Percentiles rank a stretch among this genome's conserved stretches.
Conservation (phyloP, 345 rosid species). For the Lepidium sativum region DNA sequence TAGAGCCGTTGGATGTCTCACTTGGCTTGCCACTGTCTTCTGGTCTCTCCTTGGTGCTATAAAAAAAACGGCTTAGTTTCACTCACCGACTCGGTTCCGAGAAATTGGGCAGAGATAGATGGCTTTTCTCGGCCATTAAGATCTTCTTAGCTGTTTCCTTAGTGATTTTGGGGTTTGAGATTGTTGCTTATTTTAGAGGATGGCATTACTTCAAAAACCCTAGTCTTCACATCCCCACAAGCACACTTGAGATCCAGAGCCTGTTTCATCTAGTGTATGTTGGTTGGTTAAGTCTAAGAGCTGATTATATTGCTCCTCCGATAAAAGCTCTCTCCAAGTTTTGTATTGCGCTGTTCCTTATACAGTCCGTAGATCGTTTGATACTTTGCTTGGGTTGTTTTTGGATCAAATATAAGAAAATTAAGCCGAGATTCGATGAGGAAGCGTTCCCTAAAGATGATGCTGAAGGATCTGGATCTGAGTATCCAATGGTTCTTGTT, state of each 20-base stretch:
- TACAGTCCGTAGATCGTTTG: constrained; percentile 73
- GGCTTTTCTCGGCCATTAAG: constrained; percentile 52
- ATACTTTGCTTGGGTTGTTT: constrained; percentile 67
- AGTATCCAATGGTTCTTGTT: constrained; percentile 79
- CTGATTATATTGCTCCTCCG: constrained; percentile 59
- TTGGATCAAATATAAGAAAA: constrained; percentile 72
- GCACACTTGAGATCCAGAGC: constrained; percentile 49
- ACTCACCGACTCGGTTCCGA: constrained; percentile 48
- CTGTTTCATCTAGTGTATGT: constrained; percentile 52
- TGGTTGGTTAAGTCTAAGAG: constrained; percentile 52
- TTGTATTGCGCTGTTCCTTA: constrained; percentile 60
- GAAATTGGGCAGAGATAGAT: constrained; percentile 53
- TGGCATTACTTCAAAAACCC: constrained; percentile 72
- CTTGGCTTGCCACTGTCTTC: constrained; percentile 63
- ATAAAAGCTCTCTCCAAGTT: constrained; percentile 56
- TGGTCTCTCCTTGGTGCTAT: constrained; percentile 78
- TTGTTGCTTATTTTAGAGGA: constrained; percentile 62
- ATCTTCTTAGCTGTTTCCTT: constrained; percentile 43
- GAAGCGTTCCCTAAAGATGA: constrained; percentile 49
- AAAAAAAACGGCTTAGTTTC: constrained; percentile 57
- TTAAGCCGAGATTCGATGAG: constrained; percentile 49
- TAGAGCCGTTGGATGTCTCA: constrained; percentile 71
- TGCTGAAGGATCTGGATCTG: constrained; percentile 41
- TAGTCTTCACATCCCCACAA: constrained; percentile 51
- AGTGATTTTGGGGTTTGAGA: constrained; percentile 50